A percentile compares a stretch with the other conserved stretches of the same genome.
Conservation (phyloP, 2,329 filamentous ascomycete species). For the Penicillium sp. region DNA sequence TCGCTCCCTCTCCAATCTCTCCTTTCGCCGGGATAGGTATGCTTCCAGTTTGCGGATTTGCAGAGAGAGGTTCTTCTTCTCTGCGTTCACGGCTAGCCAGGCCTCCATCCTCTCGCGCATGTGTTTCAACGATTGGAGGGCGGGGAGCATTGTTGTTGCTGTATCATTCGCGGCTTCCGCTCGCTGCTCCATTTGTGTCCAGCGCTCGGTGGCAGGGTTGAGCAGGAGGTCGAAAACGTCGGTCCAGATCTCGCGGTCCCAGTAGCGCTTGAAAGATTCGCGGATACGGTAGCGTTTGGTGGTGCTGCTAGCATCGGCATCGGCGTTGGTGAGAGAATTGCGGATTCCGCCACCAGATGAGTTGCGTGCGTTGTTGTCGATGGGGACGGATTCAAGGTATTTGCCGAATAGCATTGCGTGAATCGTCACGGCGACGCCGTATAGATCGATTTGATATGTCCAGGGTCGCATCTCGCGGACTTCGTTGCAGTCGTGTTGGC, state of each 20-base stretch:
- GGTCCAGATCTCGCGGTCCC: constrained; percentile 89
- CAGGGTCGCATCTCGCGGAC: constrained; percentile 91
- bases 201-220: constrained; percentile 63
- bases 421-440: constrained; percentile 82
- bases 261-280: constrained; percentile 87
- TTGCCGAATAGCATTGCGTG: constrained; percentile 89
- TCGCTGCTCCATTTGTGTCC: constrained; percentile 63
- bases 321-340: constrained; percentile 1
- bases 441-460: constrained; percentile 97
- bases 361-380: constrained; percentile 29
- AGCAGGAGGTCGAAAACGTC: constrained; percentile 80
- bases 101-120: constrained; percentile 76
- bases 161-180: constrained; percentile 6
- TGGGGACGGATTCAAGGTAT: constrained; percentile 75
- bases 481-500: constrained; percentile 83
- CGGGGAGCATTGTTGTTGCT: constrained; percentile 61
- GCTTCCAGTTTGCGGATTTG: constrained; percentile 63
- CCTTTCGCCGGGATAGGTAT: constrained; percentile 57
- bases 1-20: constrained; percentile 26
- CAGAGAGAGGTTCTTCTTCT: constrained; percentile 65
- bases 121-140: constrained; percentile 64
- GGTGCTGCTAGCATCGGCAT: not conserved
- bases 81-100: constrained; percentile 77
- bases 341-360: constrained; percentile 14
- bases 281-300: constrained; percentile 71